Evolutionary conservation across 1,284 basidiomycete genomes (phyloP), one percentile per base, ranked within the genome.

Genomic region (Xerocomus subilludens): DNA sequence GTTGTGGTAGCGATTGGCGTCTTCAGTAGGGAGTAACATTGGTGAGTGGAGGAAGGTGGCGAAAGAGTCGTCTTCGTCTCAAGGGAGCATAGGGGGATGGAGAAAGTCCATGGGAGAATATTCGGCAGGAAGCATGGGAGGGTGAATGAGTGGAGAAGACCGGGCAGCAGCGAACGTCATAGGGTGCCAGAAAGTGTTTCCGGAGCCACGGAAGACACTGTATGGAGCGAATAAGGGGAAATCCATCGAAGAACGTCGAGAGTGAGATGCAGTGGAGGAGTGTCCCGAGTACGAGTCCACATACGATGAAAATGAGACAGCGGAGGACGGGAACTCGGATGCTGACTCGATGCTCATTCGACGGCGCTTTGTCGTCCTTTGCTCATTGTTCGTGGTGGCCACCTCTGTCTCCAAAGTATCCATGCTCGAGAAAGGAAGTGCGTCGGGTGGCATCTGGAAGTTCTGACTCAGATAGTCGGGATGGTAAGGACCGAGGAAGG

Each of bases 281-380:
- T 88, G 88, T 1, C 83, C 85, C 35, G 86, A 86, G 56, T 85
- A 85, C 76, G 79, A 84, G 53, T 82, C 80, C 2, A 85, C 82
- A 10, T 89, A 87, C 67, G 88, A 89, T 2, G 86, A 86, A 80
- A 86, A 91, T 2, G 90, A 90, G 1, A 88, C 86, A 0, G 91
- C 90, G 3, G 90, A 90, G 9, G 89, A 89, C 7, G 87, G 91
- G 4, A 91, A 91, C 80, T 91, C 91, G 13, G 89, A 90, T 7
- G 89, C 89, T 5, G 92, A 93, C 80, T 92, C 92, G 21, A 88
- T 90, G 85, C 91, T 93, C 91, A 94, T 91, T 64, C 93, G 85
- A 27, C 92, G 87, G 14, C 92, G 89, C 82, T 94, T 94, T 76
- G 81, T 89, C 60, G 86, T 86, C 64, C 92, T 86, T 33, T 84